Base-by-base conservation (phyloP, 2,329 filamentous ascomycete species). In the Fusarium stilboides region DNA sequence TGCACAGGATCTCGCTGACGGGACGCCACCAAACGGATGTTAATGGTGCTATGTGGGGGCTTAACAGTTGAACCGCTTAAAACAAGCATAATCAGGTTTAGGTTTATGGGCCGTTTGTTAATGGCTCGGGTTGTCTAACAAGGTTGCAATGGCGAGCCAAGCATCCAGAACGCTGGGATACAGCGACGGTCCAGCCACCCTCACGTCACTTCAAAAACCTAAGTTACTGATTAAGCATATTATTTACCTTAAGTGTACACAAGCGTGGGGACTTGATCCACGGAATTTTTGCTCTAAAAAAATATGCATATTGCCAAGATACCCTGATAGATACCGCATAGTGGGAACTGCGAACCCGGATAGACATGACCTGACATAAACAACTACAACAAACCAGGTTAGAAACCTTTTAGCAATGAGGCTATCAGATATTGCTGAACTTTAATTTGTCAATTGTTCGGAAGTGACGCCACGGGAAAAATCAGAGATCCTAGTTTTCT, bases 271-370 rank as follows among this genome's bases (percentile, higher is more conserved):
- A 19, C 45, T 1, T 6, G 40, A 39, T 54, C 47, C 44, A 39
- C 49, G 22, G 9, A 0, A 5, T n/a, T 6, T 19, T 34, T 34
- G 34, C n/a, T 58, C 42, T 24, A 57, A 51, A 52, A 8, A 33
- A 44, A 15, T 13, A 46, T 52, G 15, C 5, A 34, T 36, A 10
- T 19, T 63, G 63, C 53, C 53, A 61, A 67, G 61, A 54, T 56
- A 74, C 72, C 72, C 52, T 75, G 72, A 74, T 75, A 71, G 72
- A 36, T 62, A 54, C 49, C 42, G 51, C 50, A 13, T 36, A 40
- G 66, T 67, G 66, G 72, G 44, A 68, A 57, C 55, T 59, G 62
- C 53, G 72, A 74, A 74, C 72, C 72, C 57, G 59, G 72, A 74
- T 74, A 66, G 72, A 54, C 57, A 56, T 45, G 19, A n/a, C 42